Percentiles rank a stretch among this genome's conserved stretches.
These are phyloP conservation scores for Fusarium sp. DNA, from an alignment of 2,329 filamentous ascomycete species.

Conservation along the genomic window DNA sequence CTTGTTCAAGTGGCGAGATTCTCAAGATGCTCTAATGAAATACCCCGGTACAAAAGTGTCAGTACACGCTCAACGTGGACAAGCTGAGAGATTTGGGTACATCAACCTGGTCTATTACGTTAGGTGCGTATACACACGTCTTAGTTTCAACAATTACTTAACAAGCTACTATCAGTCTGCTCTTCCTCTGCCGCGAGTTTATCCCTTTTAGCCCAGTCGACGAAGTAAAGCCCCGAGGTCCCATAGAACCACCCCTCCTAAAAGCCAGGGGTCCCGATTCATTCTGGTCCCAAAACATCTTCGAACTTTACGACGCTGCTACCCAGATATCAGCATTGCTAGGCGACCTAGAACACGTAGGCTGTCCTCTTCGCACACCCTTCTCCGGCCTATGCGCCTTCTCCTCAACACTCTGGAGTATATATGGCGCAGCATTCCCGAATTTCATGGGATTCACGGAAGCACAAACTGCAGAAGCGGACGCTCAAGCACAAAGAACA, in stretches of 20 bases:
- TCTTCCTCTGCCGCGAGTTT: constrained; percentile 45
- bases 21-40: constrained; percentile 31
- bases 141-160: rapidly evolving
- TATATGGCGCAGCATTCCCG: constrained; percentile 44
- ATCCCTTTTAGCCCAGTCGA: constrained; percentile 47
- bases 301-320: constrained; percentile 41
- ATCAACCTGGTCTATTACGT: constrained; percentile 49
- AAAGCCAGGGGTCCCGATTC: constrained; percentile 37
- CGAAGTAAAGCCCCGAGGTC: constrained; percentile 42
- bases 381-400: constrained; percentile 46
- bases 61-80: constrained; percentile 45
- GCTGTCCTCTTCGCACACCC: constrained; percentile 40
- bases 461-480: constrained; percentile 12
- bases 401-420: constrained; percentile 34
- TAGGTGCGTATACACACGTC: constrained; percentile 3
- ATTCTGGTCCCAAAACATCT: constrained; percentile 42
- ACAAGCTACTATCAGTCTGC: background rate
- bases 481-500: constrained; percentile 32
- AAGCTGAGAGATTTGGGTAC: constrained; percentile 47
- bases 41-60: constrained; percentile 46
- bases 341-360: constrained; percentile 41
- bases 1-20: constrained; percentile 40
- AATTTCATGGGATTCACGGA: constrained; percentile 38
- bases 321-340: constrained; percentile 45
- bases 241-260: constrained; percentile 44